These are phyloP conservation scores for Trametes punicea DNA, from an alignment of 768 basidiomycete species.

Conservation along the genomic window DNA sequence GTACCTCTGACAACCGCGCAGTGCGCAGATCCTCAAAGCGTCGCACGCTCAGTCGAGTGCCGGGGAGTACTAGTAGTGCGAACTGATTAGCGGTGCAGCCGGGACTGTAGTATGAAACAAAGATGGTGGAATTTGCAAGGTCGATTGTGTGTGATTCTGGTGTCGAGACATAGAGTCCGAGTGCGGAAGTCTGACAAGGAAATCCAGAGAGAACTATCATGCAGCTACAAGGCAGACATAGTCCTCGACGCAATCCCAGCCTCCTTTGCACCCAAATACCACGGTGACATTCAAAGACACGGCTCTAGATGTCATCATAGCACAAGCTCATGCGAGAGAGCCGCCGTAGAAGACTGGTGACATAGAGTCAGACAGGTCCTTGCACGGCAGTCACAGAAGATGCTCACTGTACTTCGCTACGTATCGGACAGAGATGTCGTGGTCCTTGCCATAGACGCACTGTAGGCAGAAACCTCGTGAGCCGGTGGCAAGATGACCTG, in stretches of 20 bases:
- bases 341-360: conserved; percentile 23
- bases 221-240: background rate
- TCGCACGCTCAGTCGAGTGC: no score
- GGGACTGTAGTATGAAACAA: no score
- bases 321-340: background rate
- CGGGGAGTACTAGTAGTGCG: no score
- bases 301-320: no score
- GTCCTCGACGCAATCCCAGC: background rate
- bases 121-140: no score
- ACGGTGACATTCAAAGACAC: no score
- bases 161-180: no score
- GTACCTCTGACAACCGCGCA: no score
- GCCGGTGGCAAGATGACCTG: background rate
- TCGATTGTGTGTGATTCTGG: no score
- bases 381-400: background rate
- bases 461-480: background rate
- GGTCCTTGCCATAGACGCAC: conserved; percentile 23
- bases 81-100: no score
- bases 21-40: no score
- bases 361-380: background rate
- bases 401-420: conserved; percentile 24
- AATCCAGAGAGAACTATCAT: background rate
- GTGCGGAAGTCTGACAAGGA: background rate
- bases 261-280: no score
- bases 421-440: conserved; percentile 28